Base-by-base conservation (phyloP, 2,329 filamentous ascomycete species). In the Phaeosphaeriaceae sp. region DNA sequence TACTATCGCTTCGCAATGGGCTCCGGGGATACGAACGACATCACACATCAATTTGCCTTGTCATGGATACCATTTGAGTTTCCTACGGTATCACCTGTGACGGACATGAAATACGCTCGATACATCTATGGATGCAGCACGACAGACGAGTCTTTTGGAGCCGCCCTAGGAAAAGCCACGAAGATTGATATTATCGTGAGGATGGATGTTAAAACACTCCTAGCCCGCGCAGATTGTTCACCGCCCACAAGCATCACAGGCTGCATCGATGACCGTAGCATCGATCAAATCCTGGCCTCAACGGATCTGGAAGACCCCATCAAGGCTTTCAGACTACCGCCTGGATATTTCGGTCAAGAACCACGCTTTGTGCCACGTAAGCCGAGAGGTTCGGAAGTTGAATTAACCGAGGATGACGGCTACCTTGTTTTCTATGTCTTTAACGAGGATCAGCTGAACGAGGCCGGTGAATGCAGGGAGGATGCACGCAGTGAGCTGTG, bases 71-170 rank as follows among this genome's bases (percentile, higher is more conserved):
- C 88, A 0, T 88, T 91, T 56, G 89, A 91, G 60, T 91, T 91
- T 51, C 89, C 89, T 0, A 85, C 85, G 0, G 75, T 90, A 0
- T 81, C 84, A 0, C 82, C 85, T 1, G 77, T 81, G 1, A 69
- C 78, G 17, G 82, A 84, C 20, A 91, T 91, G 88, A 77, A 71
- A 2, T 66, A 77, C 10, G 84, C 86, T 19, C 82, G 81, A 1
- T 91, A 86, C 60, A 80, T 91, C 24, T 91, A 91, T 61, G 89
- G 89, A 2, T 91, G 88, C 72, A 88, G 85, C 21, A 87, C 86
- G 0, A 82, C 82, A 0, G 81, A 82, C 27, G 79, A 82, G 0
- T 83, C 84, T 1, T 89, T 88, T 61, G 84, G 85, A 6, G 82
- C 85, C 0, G 86, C 86, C 0, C 79, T 90, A 0, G 88, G 88